A percentile compares a stretch with the other conserved stretches of the same genome.
These are phyloP conservation scores for Alectoria sarmentosa DNA, from an alignment of 495 filamentous ascomycete genomes.

Conservation along the genomic window DNA sequence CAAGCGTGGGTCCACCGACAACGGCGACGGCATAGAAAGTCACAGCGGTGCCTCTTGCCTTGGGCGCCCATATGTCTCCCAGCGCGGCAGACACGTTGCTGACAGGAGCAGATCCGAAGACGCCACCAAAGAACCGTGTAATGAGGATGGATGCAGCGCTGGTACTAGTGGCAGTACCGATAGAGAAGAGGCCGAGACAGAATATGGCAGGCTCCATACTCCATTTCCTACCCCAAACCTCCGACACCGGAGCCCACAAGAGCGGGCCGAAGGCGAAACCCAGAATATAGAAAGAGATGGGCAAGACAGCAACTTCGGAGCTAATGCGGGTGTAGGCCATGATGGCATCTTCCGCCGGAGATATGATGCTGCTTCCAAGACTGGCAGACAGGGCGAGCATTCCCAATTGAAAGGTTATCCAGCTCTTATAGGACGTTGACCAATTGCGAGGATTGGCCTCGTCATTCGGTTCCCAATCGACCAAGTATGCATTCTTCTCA, in stretches of 20 bases:
- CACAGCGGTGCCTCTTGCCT: background rate
- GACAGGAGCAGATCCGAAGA: slow-evolving; percentile 57
- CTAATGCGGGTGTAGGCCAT: background rate
- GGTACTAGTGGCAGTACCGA: background rate
- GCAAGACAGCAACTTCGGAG: background rate
- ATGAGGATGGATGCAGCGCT: slow-evolving; percentile 46
- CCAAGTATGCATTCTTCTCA: background rate
- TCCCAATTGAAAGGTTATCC: background rate
- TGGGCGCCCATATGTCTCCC: slow-evolving; percentile 42
- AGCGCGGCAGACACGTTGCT: slow-evolving; percentile 54
- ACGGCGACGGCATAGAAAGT: background rate
- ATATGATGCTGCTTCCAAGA: background rate
- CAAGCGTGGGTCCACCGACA: background rate
- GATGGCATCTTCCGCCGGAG: background rate
- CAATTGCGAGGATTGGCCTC: background rate
- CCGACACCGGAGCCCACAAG: slow-evolving; percentile 4
- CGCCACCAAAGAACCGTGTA: slow-evolving; percentile 53
- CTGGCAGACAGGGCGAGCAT: slow-evolving; percentile 1
- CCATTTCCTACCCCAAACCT: slow-evolving; percentile 5
- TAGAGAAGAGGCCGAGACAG: slow-evolving; percentile 4
- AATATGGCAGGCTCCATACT: background rate
- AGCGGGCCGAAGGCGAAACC: slow-evolving; percentile 7
- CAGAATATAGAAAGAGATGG: background rate
- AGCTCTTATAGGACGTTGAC: slow-evolving; percentile 2
- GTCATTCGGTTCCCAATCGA: background rate